These are phyloP conservation scores for Truncatella angustata DNA, from an alignment of 2,329 filamentous ascomycete species.

Conservation along the genomic window DNA sequence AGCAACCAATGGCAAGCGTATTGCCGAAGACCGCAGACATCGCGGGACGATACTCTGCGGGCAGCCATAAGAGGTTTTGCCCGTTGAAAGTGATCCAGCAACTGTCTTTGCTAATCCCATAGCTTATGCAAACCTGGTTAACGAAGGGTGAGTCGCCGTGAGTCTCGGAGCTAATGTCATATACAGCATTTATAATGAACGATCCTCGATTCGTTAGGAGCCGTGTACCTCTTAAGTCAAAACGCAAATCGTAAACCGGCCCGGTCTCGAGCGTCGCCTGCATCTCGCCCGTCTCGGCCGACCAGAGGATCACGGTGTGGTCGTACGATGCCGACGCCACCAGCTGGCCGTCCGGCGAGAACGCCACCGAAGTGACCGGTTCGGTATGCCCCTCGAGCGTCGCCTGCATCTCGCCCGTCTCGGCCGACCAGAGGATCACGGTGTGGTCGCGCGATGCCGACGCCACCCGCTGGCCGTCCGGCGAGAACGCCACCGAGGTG, in stretches of 20 bases:
- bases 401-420: neutral
- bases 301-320: conserved; percentile 17
- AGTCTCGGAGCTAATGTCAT: too few relatives aligned
- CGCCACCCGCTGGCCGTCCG: neutral
- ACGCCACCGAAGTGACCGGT: neutral
- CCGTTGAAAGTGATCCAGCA: neutral
- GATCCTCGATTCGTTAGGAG: conserved; percentile 14
- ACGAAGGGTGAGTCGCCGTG: too few relatives aligned
- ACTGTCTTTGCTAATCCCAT: neutral
- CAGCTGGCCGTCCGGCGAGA: conserved; percentile 12
- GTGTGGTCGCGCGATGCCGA: neutral
- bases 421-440: neutral
- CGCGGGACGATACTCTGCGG: neutral
- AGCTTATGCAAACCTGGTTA: neutral
- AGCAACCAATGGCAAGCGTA: neutral
- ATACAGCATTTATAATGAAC: conserved; percentile 12
- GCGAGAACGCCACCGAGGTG: neutral
- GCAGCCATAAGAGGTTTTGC: neutral
- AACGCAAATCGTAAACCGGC: conserved; percentile 13
- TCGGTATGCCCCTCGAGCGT: conserved; percentile 12
- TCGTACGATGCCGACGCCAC: conserved; percentile 9
- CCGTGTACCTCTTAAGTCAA: conserved; percentile 9
- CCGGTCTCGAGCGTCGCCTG: conserved; percentile 17
- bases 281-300: neutral
- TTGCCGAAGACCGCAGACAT: neutral